These are phyloP conservation scores for Debaryomycetaceae sp. DNA, from an alignment of 1,139 yeast species.

Conservation along the genomic window DNA sequence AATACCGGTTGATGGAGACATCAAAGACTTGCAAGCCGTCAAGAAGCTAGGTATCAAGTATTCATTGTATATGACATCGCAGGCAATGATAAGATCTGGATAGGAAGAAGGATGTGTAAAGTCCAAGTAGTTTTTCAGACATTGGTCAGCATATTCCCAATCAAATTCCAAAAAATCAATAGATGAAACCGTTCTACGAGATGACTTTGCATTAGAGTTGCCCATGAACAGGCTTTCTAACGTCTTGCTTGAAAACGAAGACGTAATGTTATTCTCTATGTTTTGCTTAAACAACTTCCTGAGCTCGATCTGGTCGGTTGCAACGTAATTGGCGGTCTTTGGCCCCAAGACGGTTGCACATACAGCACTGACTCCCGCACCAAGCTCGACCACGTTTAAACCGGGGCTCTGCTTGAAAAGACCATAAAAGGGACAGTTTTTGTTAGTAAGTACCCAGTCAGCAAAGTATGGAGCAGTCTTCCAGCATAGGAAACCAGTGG, in stretches of 20 bases:
- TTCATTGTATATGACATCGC: slow-evolving; percentile 72
- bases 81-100: slow-evolving; percentile 55
- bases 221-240: not conserved
- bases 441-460: slow-evolving; percentile 46
- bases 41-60: slow-evolving; percentile 53
- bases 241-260: slow-evolving; percentile 3
- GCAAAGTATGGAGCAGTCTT: slow-evolving; percentile 47
- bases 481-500: slow-evolving; percentile 76
- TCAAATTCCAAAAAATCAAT: slow-evolving; percentile 55
- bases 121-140: slow-evolving; percentile 19
- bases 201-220: not conserved
- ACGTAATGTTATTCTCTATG: slow-evolving; percentile 32
- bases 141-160: slow-evolving; percentile 56
- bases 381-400: slow-evolving; percentile 52
- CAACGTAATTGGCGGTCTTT: slow-evolving; percentile 36
- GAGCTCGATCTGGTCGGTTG: slow-evolving; percentile 62
- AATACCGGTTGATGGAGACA: slow-evolving; percentile 31
- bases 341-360: slow-evolving; percentile 47
- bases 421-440: slow-evolving; percentile 20
- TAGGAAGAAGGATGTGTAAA: slow-evolving; percentile 1
- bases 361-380: slow-evolving; percentile 64
- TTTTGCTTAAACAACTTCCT: slow-evolving; percentile 50
- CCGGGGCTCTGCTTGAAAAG: slow-evolving; percentile 8
- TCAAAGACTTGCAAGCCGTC: slow-evolving; percentile 33
- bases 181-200: slow-evolving; percentile 1